Evolutionary conservation across 164 flowering plant species (phyloP).

Genomic region (Cinnamomum micranthum): DNA sequence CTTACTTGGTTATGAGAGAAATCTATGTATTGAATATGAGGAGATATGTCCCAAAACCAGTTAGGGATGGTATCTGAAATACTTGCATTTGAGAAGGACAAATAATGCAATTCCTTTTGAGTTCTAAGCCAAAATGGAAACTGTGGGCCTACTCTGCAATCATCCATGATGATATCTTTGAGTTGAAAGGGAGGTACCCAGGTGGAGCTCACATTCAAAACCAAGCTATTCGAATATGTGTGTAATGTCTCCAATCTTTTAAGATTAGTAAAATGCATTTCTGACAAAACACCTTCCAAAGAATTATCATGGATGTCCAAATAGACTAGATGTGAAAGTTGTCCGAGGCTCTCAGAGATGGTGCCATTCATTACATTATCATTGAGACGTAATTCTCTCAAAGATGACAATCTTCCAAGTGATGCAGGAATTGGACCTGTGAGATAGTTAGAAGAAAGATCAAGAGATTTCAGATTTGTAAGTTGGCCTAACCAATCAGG

Average conservation of each 20-base stretch:
- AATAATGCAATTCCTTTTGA: neutral
- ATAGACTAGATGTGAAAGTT: neutral
- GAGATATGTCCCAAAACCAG: conserved; percentile 14
- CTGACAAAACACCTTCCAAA: neutral
- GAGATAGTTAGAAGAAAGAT: neutral
- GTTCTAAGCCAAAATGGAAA: neutral
- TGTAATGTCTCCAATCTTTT: neutral
- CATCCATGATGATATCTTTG: neutral
- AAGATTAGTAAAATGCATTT: neutral
- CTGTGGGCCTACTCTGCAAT: neutral
- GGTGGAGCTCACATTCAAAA: neutral
- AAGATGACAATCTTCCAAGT: neutral
- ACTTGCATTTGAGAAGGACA: conserved; percentile 2
- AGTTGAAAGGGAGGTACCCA: conserved; percentile 5
- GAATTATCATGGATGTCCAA: neutral
- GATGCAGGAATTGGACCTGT: neutral
- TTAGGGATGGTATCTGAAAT: conserved; percentile 12
- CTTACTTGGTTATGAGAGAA: conserved; percentile 13
- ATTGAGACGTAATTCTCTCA: neutral
- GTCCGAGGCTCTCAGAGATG: neutral
- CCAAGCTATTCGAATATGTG: neutral
- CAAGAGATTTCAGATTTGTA: neutral
- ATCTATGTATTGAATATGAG: neutral
- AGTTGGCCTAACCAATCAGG: neutral
- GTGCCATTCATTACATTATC: neutral